A percentile compares a stretch with the other conserved stretches of the same genome.
Conservation (phyloP, 257 asterid species). For the Avicennia marina region DNA sequence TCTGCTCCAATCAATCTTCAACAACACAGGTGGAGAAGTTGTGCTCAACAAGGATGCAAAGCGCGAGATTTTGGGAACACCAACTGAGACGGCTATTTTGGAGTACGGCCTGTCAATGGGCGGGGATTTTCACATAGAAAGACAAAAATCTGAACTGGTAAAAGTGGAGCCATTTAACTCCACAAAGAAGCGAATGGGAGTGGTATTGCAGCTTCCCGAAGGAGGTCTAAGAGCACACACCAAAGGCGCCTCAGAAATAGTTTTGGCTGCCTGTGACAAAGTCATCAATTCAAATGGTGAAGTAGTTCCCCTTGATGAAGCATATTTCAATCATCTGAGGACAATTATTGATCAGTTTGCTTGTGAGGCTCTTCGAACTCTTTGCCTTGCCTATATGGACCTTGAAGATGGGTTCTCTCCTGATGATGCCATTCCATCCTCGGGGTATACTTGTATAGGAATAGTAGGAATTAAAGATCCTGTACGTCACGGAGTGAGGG, state of each 20-base stretch:
- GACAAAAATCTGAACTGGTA: conserved; percentile 37
- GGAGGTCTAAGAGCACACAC: conserved; percentile 63
- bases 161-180: conserved; percentile 91
- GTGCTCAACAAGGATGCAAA: conserved; percentile 52
- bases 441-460: conserved; percentile 66
- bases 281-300: conserved; percentile 56
- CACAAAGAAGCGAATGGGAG: conserved; percentile 80
- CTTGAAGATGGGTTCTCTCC: conserved; percentile 50
- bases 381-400: conserved; percentile 80
- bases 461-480: conserved; percentile 92
- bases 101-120: conserved; percentile 76
- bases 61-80: conserved; percentile 71
- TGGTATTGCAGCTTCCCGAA: conserved; percentile 60
- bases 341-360: conserved; percentile 67
- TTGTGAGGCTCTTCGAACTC: conserved; percentile 69
- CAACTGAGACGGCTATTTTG: conserved; percentile 80
- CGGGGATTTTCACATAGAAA: conserved; percentile 53
- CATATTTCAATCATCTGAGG: conserved; percentile 28
- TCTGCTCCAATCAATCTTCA: conserved; percentile 65
- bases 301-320: conserved; percentile 48
- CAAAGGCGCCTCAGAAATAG: conserved; percentile 89
- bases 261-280: conserved; percentile 69
- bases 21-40: conserved; percentile 82
- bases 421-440: conserved; percentile 50
- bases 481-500: conserved; percentile 81